Evolutionary conservation across 2,329 filamentous ascomycete genomes (phyloP), one percentile per base, ranked within the genome.

Genomic region (Balansia obtecta): DNA sequence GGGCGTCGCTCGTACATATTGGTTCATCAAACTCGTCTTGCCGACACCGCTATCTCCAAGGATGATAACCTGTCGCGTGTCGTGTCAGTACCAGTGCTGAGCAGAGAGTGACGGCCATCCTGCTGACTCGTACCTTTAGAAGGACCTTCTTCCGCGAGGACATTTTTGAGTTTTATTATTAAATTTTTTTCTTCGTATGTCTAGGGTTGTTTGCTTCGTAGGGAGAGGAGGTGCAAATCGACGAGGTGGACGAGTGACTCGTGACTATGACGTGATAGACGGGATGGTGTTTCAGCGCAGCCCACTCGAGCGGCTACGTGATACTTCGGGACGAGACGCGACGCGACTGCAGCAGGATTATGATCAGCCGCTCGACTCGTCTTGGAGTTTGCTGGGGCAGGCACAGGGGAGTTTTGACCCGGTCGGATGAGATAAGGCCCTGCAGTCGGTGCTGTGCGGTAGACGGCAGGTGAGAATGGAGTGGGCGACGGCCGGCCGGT

Each of bases 1-100:
- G 45, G 51, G 5, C 27, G 27, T 61, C 27, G 34, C 41, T 53
- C 86, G 69, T 82, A 97, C 93, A 87, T 97, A 98, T 97, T 98
- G 93, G 75, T 98, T 98, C 93, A 98, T 98, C 80, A 98, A 83
- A 71, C 89, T 96, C 54, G 93, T 98, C 80, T 98, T 98, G 68
- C 93, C 93, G 55, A 98, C 93, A 73, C 93, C 93, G 71, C 91
- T 97, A 71, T 98, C 93, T 62, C 93, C 93, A 61, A 98, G 84
- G 72, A 98, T 97, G 65, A 98, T 98, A 65, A 98, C 90, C 91
- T 97, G 41, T 43, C 30, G n/a, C 18, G 27, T 13, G 53, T 49
- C 49, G 45, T 13, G 53, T 49, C 49, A 47, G 48, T 50, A 33
- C 41, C 37, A 10, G 40, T n/a, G 45, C 18, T 32, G 33, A 12